These are phyloP conservation scores for Ascochyta clinopodiicola DNA, from an alignment of 2,329 filamentous ascomycete genomes.

Conservation along the genomic window DNA sequence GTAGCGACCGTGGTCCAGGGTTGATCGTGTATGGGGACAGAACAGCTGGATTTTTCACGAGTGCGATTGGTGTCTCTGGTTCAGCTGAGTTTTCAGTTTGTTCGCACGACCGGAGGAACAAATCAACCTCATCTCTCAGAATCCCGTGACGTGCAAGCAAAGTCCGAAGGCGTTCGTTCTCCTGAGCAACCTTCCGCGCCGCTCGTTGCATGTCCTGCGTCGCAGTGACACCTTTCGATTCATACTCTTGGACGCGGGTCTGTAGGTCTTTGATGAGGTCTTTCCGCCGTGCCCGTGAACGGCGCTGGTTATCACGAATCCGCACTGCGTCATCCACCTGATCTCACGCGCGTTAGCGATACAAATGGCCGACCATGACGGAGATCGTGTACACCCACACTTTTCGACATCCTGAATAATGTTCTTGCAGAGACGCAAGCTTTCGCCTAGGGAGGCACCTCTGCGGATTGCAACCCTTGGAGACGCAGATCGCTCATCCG, in stretches of 20 bases:
- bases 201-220: constrained; percentile 72
- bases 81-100: constrained; percentile 2
- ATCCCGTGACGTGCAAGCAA: constrained; percentile 55
- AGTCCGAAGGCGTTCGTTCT: constrained; percentile 68
- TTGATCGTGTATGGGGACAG: not conserved
- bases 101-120: constrained; percentile 25
- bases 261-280: constrained; percentile 74
- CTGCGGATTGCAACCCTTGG: not conserved
- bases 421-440: not conserved
- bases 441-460: constrained; percentile 5
- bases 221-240: constrained; percentile 68
- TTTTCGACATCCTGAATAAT: constrained; percentile 12
- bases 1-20: constrained; percentile 1
- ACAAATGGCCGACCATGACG: not conserved
- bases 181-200: constrained; percentile 69
- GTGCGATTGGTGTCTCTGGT: not conserved
- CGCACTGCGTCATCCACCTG: constrained; percentile 47
- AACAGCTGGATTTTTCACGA: not conserved
- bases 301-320: constrained; percentile 76
- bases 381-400: not conserved
- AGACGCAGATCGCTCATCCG: constrained; percentile 4
- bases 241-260: constrained; percentile 65
- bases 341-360: not conserved
- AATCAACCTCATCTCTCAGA: constrained; percentile 26
- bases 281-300: constrained; percentile 72